Evolutionary conservation across 108 stramenopile genomes (phyloP), one percentile per base, ranked within the genome.

Genomic region (Skeletonema marinoi): DNA sequence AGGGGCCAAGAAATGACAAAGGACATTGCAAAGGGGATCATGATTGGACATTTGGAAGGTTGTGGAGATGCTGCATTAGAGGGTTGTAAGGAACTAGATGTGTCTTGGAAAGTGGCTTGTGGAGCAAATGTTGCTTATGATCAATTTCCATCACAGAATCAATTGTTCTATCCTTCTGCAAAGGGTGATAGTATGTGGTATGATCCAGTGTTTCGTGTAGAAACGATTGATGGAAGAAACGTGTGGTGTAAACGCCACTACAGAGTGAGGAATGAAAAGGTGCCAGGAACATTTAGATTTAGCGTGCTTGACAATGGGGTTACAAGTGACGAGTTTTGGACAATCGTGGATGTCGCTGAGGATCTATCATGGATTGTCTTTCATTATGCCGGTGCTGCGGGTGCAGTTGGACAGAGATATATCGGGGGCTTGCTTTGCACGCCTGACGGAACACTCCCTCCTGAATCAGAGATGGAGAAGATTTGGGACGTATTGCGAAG

Each of bases 41-140:
- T 97, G 68, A 86, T 98, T 64, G 98, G 98, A 8, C 96, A 97
- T 73, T 86, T 97, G 66, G 87, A 87, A 51, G 92, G 91, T 46
- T 56, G 54, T 25, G 84, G 42, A 17, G 59, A 81, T 19, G 70
- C 70, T 33, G 84, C 87, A 7, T 72, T 80, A 6, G 76, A 79
- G 31, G 86, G 86, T 7, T 73, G 79, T 60, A 38, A 71, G 58
- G 29, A 70, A 14, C 31, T 77, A 32, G 89, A 88, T 21, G 87
- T 90, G 31, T 95, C 93, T 7, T 98, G 98, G 98, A 98, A 95
- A 80, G 93, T 98, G 2, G 89, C 88, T 14, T 85, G 82, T 48
- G 96, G 96, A 6, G 96, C 97, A 30, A 97, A 98, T 78, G 93
- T 91, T 7, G 97, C 98, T 0, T 98, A 98, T 70, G 98, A 98